A percentile compares a stretch with the other conserved stretches of the same genome.
phyloP scores from a whole-genome alignment of 495 filamentous ascomycete species.

The Hypoxylon perforatum region DNA sequence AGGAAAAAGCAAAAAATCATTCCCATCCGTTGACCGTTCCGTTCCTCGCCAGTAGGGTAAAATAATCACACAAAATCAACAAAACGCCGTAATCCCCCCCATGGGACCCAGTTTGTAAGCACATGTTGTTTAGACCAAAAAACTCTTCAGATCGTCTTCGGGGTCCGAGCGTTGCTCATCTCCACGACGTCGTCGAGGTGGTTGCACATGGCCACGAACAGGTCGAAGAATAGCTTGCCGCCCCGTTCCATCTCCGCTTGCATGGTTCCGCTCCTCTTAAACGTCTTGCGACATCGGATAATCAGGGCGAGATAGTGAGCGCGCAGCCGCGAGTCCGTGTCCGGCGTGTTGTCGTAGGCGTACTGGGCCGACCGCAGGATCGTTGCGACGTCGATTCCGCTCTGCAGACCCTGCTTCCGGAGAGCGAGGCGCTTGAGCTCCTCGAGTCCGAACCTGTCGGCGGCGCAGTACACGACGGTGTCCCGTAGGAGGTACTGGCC shows the following conservation, averaged over 20 bases:
- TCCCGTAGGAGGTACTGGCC: constrained; percentile 82
- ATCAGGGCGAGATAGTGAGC: constrained; percentile 95
- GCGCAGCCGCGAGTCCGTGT: constrained; percentile 87
- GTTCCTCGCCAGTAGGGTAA: constrained; percentile 41
- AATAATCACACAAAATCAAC: constrained; percentile 23
- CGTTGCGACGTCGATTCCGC: constrained; percentile 83
- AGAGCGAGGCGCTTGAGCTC: constrained; percentile 89
- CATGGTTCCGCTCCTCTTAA: constrained; percentile 97
- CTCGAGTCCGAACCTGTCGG: constrained; percentile 84
- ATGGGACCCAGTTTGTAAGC: constrained; percentile 36
- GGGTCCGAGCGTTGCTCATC: constrained; percentile 61
- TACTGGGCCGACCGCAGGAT: constrained; percentile 91
- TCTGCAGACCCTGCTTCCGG: constrained; percentile 90
- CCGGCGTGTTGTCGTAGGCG: constrained; percentile 92
- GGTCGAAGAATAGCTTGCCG: constrained; percentile 92
- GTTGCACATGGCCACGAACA: constrained; percentile 97
- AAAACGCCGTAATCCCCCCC: constrained; percentile 29
- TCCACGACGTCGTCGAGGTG: constrained; percentile 92
- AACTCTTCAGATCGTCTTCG: constrained; percentile 60
- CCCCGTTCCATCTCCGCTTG: constrained; percentile 96
- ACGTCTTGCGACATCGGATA: constrained; percentile 91
- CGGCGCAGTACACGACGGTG: constrained; percentile 91
- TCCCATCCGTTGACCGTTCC: constrained; percentile 28
- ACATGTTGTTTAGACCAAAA: constrained; percentile 36
- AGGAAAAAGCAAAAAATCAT: constrained; percentile 40